phyloP scores from a whole-genome alignment of 805 yeast species.

The Saccharomycopsis fibuligera region DNA sequence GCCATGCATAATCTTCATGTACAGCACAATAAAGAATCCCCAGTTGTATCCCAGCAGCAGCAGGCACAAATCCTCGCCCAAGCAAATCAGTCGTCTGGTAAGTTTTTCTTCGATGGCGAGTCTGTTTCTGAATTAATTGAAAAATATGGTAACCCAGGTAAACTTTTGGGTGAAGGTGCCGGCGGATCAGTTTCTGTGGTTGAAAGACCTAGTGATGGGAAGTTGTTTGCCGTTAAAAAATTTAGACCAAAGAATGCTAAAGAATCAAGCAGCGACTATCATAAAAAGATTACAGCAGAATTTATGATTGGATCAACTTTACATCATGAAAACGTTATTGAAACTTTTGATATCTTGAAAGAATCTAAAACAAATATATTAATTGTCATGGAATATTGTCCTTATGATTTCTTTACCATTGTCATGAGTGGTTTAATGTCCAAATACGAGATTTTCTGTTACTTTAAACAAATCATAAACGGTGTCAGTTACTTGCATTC shows the following conservation, averaged over 20 bases:
- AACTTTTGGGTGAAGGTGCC: slow-evolving; percentile 77
- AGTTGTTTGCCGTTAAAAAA: slow-evolving; percentile 80
- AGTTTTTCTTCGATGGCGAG: slow-evolving; percentile 31
- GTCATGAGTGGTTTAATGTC: slow-evolving; percentile 85
- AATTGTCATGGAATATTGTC: slow-evolving; percentile 84
- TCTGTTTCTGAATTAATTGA: slow-evolving; percentile 49
- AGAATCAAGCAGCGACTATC: slow-evolving; percentile 69
- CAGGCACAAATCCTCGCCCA: slow-evolving; percentile 12
- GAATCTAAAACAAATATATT: slow-evolving; percentile 65
- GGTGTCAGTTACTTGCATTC: slow-evolving; percentile 73
- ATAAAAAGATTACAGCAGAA: slow-evolving; percentile 79
- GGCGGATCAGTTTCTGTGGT: slow-evolving; percentile 81
- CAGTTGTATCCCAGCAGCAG: not conserved
- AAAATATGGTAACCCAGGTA: slow-evolving; percentile 68
- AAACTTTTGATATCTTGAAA: slow-evolving; percentile 66
- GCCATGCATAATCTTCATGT: slow-evolving; percentile 17
- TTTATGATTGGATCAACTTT: slow-evolving; percentile 82
- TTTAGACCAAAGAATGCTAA: slow-evolving; percentile 66
- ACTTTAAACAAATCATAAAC: slow-evolving; percentile 64
- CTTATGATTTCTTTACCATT: slow-evolving; percentile 77
- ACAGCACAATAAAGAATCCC: not conserved
- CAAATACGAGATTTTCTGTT: slow-evolving; percentile 75
- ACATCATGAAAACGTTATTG: slow-evolving; percentile 75
- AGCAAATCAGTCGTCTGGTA: slow-evolving; percentile 11
- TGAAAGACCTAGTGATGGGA: slow-evolving; percentile 60